phyloP scores from a whole-genome alignment of 495 filamentous ascomycete species.

The Aspergillus biplanus region DNA sequence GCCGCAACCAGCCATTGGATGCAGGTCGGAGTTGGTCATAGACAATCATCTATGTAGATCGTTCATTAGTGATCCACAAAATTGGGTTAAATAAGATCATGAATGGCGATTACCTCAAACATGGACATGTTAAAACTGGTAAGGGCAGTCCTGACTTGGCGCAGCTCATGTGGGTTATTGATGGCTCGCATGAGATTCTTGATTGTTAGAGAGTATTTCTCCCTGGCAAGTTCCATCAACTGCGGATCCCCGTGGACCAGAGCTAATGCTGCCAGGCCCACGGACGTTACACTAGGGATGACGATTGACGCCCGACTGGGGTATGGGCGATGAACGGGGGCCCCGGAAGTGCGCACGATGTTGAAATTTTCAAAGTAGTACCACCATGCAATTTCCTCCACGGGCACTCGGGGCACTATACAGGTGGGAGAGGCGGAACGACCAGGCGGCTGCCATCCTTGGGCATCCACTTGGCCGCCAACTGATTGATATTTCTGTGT shows the following conservation, averaged over 20 bases:
- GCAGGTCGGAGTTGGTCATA: not conserved
- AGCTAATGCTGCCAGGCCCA: conserved; percentile 6
- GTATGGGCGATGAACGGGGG: not conserved
- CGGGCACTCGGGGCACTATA: not conserved
- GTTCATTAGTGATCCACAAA: not conserved
- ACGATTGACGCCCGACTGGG: not conserved
- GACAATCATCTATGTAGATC: conserved; percentile 1
- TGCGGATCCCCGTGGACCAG: conserved; percentile 1
- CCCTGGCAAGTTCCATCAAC: conserved; percentile 3
- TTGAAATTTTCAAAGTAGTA: conserved; percentile 10
- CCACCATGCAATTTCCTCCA: conserved; percentile 8
- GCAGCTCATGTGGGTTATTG: not conserved
- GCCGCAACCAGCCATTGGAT: conserved; percentile 2
- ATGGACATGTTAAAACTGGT: conserved; percentile 13
- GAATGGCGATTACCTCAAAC: conserved; percentile 4
- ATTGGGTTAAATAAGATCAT: not conserved
- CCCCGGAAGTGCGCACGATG: not conserved
- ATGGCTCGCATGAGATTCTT: not conserved
- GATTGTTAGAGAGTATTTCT: not conserved
- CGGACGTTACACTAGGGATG: not conserved
- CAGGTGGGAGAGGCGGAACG: not conserved
- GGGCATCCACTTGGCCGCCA: not conserved
- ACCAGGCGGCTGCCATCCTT: not conserved
- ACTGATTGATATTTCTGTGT: not conserved
- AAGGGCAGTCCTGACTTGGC: not conserved